Percentiles rank a stretch among this genome's conserved stretches.
Evolutionary conservation across 1,284 basidiomycete species (phyloP).

Genomic region (Puccinia polysora): DNA sequence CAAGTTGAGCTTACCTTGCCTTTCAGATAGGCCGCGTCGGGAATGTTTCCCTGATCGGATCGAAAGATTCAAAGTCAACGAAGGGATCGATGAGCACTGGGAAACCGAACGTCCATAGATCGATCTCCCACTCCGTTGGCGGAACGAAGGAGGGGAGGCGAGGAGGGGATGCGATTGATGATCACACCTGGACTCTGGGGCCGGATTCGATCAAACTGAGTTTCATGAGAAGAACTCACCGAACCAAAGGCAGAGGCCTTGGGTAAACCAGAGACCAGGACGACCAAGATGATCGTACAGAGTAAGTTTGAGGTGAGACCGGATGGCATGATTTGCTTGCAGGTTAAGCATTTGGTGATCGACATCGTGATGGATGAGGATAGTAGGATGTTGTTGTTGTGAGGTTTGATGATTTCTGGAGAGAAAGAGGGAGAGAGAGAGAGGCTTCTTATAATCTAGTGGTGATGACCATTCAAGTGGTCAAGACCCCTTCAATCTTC

Average conservation of each 20-base stretch:
- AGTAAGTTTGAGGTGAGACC: conserved; percentile 3
- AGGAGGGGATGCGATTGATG: background rate
- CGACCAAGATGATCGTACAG: conserved; percentile 4
- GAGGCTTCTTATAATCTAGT: too few species aligned
- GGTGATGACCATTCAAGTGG: too few species aligned
- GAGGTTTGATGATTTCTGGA: too few species aligned
- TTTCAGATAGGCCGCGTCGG: conserved; percentile 38
- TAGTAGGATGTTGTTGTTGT: too few species aligned
- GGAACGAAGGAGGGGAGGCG: background rate
- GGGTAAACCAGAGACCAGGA: conserved; percentile 21
- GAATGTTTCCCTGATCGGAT: conserved; percentile 30
- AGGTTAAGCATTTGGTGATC: background rate
- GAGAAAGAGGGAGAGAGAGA: too few species aligned
- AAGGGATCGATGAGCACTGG: background rate
- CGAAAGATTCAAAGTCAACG: conserved; percentile 7
- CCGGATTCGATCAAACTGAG: background rate
- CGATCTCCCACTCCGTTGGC: background rate
- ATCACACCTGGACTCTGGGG: background rate
- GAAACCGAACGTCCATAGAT: background rate
- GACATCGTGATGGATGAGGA: too few species aligned
- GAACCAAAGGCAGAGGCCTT: conserved; percentile 36
- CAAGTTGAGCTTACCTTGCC: conserved; percentile 36
- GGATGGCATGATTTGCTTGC: background rate
- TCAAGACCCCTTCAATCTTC: too few species aligned
- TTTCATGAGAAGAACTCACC: conserved; percentile 1